Evolutionary conservation across 345 rosid species (phyloP).

Genomic region (Citrus medica): DNA sequence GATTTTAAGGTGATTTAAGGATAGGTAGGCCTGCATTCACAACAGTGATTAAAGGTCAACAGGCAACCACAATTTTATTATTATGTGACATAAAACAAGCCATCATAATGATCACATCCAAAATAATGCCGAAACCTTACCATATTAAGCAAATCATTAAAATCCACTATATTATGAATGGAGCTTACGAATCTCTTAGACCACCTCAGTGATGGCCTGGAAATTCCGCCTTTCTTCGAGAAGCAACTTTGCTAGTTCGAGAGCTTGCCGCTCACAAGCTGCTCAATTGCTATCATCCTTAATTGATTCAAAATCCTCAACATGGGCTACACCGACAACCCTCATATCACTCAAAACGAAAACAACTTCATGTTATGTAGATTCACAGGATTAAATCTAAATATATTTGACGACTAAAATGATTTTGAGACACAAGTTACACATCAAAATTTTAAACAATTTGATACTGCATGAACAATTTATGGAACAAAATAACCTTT

Average conservation of each 20-base stretch:
- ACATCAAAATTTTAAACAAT: neutral
- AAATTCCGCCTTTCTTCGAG: constrained; percentile 80
- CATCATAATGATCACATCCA: neutral
- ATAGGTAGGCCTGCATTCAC: neutral
- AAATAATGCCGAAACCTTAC: neutral
- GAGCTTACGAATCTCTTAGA: constrained; percentile 44
- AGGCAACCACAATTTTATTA: neutral
- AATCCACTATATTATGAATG: neutral
- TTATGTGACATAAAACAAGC: neutral
- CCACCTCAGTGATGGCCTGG: constrained; percentile 58
- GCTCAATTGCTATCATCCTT: constrained; percentile 56
- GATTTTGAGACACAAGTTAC: too few relatives aligned
- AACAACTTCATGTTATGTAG: neutral
- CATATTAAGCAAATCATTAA: neutral
- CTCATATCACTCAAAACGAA: constrained; percentile 44
- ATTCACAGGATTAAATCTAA: neutral
- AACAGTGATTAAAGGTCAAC: neutral
- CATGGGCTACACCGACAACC: constrained; percentile 94
- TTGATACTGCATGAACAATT: neutral
- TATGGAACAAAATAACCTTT: too few relatives aligned
- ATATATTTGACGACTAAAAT: too few relatives aligned
- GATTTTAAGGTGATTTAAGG: too few relatives aligned
- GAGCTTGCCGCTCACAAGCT: constrained; percentile 68
- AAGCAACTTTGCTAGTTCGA: constrained; percentile 62
- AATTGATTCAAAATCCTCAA: constrained; percentile 94